Percentiles rank a stretch among this genome's conserved stretches.
These are phyloP conservation scores for Penicillium janthinellum DNA, from an alignment of 2,329 filamentous ascomycete species.

Conservation along the genomic window DNA sequence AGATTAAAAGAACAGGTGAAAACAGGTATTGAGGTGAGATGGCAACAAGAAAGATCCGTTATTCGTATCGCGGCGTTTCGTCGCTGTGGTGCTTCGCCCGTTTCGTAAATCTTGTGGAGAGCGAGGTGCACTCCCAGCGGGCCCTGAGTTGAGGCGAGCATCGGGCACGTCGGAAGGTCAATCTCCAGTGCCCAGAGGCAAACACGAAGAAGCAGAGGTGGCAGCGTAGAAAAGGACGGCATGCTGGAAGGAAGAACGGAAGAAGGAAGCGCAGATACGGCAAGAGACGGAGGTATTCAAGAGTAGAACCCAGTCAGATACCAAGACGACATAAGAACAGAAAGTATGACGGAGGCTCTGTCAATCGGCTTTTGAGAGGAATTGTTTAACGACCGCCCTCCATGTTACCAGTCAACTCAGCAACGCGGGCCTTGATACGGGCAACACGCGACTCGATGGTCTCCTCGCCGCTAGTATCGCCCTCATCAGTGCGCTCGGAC, in stretches of 20 bases:
- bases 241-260: slow-evolving; percentile 12
- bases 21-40: slow-evolving; percentile 4
- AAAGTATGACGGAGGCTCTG: background rate
- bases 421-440: slow-evolving; percentile 95
- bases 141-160: background rate
- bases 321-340: slow-evolving; percentile 12
- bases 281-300: slow-evolving; percentile 9
- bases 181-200: slow-evolving; percentile 14
- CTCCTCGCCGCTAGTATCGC: slow-evolving; percentile 94
- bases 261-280: slow-evolving; percentile 8
- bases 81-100: slow-evolving; percentile 5
- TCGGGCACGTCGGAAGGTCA: background rate
- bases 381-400: slow-evolving; percentile 50
- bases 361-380: background rate
- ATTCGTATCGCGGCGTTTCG: slow-evolving; percentile 22
- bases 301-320: background rate
- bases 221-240: slow-evolving; percentile 13
- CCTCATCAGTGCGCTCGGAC: slow-evolving; percentile 68
- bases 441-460: slow-evolving; percentile 96
- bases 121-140: background rate
- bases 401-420: slow-evolving; percentile 86
- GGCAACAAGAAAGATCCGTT: slow-evolving; percentile 17
- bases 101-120: background rate
- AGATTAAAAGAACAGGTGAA: background rate
- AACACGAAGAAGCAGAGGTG: slow-evolving; percentile 18